A percentile compares a stretch with the other conserved stretches of the same genome.
phyloP scores from a whole-genome alignment of 164 flowering plant species.

The Brasenia schreberi region DNA sequence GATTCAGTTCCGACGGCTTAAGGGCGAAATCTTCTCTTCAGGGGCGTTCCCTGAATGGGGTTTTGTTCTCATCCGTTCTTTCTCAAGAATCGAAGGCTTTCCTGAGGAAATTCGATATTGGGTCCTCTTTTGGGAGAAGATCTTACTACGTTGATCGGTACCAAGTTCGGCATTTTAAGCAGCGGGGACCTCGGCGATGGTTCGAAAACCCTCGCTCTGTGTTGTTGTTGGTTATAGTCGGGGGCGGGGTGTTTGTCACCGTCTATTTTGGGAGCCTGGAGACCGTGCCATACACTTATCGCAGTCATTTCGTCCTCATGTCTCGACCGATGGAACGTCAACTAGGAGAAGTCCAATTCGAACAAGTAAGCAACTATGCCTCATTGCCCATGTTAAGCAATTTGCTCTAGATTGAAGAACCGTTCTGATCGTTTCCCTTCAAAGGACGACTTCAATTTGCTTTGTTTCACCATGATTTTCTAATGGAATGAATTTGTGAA shows the following conservation, averaged over 20 bases:
- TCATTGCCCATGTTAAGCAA: neutral
- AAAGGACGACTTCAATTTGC: too few relatives aligned
- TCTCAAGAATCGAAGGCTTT: neutral
- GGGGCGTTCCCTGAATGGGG: neutral
- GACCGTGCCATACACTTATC: conserved; percentile 70
- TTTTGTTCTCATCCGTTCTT: neutral
- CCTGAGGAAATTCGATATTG: neutral
- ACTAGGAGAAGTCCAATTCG: conserved; percentile 57
- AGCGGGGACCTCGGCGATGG: conserved; percentile 62
- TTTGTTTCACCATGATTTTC: neutral
- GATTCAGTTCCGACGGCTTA: neutral
- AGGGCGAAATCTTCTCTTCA: neutral
- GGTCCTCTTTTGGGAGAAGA: conserved; percentile 3
- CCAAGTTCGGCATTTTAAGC: conserved; percentile 47
- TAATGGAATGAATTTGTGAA: neutral
- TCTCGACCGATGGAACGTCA: conserved; percentile 39
- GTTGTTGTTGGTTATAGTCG: conserved; percentile 33
- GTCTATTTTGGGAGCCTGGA: conserved; percentile 69
- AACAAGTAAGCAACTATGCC: conserved; percentile 6
- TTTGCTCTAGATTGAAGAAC: too few relatives aligned
- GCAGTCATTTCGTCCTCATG: conserved; percentile 72
- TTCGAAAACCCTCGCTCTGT: conserved; percentile 47
- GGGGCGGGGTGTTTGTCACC: conserved; percentile 46
- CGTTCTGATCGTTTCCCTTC: too few relatives aligned
- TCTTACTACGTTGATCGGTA: conserved; percentile 57